Base-by-base conservation (phyloP, 2,329 filamentous ascomycete species). In the Coniochaeta pulveracea region DNA sequence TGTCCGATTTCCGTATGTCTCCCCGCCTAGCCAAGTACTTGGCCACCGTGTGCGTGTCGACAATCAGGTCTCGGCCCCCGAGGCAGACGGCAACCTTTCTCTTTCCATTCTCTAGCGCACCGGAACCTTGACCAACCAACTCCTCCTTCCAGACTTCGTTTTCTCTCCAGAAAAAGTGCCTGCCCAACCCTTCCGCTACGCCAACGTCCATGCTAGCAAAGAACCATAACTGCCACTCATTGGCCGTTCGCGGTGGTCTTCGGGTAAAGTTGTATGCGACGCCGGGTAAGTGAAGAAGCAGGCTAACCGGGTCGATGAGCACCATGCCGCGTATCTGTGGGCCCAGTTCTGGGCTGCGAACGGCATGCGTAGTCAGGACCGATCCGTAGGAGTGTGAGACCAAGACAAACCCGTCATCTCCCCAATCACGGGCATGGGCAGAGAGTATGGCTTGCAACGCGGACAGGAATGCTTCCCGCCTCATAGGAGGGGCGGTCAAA, bases 61-160 rank as follows among this genome's bases (percentile, higher is more conserved):
- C 72, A 41, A 84, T 81, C 28, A 81, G 50, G 53, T 83, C 79
- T 34, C 62, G 57, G 7, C 68, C 72, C 6, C 69, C 63, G 16
- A 83, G 56, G 36, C 60, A 68, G 1, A 80, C 73, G 0, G 70
- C 74, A 9, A 76, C 66, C 22, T 48, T 55, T 32, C 15, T 55
- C 40, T 29, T 38, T 25, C 26, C 25, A 16, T 35, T 28, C 18
- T 19, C 23, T 12, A 38, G 34, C 14, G 34, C 38, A 1, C 21
- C 21, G n/a, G 18, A 22, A 28, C 37, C 21, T 33, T 35, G 40
- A 22, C 30, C 32, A 14, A 30, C 26, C 42, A 83, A 50, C 39
- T 81, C 74, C 30, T 82, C 73, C 43, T 72, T 74, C 79, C 80
- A 85, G 6, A 81, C 55, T 24, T 80, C 72, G 41, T 79, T 82